Evolutionary conservation across 305 asterid genomes (phyloP), one percentile per base, ranked within the genome.

Genomic region (Rubia peregrina): DNA sequence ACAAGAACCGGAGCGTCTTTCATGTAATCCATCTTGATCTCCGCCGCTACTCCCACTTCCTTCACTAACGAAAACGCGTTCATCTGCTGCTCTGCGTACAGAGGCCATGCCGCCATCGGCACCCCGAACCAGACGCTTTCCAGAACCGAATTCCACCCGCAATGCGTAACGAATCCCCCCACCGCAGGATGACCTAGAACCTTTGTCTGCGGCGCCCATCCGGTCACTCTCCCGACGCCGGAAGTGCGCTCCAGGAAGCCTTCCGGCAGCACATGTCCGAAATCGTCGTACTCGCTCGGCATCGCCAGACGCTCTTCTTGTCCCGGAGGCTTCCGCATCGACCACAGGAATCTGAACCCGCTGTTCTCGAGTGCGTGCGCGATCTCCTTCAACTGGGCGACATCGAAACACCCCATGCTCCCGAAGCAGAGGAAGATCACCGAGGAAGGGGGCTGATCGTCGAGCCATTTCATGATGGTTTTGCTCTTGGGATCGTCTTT

Each of bases 91-190:
- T 77, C 84, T 4, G 78, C 72, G 36, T 71, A 80, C 53, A 80
- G 17, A 41, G 84, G 82, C 80, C 78, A 80, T 0, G 75, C 68
- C 8, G 80, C 80, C 67, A 72, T 55, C 9, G 82, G 80, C 46
- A 80, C 82, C 0, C 81, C 81, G 9, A 55, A 74, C 81, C 77
- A 80, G 13, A 76, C 53, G 8, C 84, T 77, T 55, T 80, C 84
- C 14, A 80, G 26, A 0, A 71, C 71, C 0, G 80, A 79, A 49
- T 79, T 80, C 83, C 76, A 79, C 10, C 83, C 83, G 38, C 83
- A 79, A 9, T 79, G 83, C 6, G 80, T 72, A 9, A 79, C 71
- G 41, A 79, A 79, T 0, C 80, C 80, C 3, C 80, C 83, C 21
- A 69, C 17, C 7, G 76, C 80, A 3, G 42, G 64, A 66, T 79